phyloP scores from a whole-genome alignment of 495 filamentous ascomycete genomes.

The Penicillium daleae region DNA sequence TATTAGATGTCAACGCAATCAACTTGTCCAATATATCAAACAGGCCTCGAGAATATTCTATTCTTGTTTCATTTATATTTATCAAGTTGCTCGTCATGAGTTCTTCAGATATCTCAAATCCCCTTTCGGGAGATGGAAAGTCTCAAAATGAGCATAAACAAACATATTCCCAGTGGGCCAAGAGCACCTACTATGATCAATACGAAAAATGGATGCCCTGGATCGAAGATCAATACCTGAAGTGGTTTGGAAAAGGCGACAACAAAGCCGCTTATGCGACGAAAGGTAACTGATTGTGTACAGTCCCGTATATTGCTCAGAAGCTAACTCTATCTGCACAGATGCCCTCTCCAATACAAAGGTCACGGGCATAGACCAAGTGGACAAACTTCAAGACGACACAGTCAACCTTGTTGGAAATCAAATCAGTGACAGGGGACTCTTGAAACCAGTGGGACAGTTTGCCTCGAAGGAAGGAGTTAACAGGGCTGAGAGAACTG shows the following conservation, averaged over 20 bases:
- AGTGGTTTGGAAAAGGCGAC: constrained; percentile 68
- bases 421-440: constrained; percentile 65
- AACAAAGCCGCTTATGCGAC: constrained; percentile 71
- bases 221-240: constrained; percentile 72
- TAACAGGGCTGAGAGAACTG: constrained; percentile 63
- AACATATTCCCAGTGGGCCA: constrained; percentile 55
- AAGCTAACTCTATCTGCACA: constrained; percentile 29
- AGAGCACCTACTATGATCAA: constrained; percentile 62
- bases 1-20: neutral
- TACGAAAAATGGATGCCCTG: constrained; percentile 77
- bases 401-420: constrained; percentile 59
- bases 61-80: too few relatives aligned
- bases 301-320: constrained; percentile 1
- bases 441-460: constrained; percentile 64
- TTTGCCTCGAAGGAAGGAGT: constrained; percentile 63
- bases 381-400: constrained; percentile 66
- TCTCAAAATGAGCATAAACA: constrained; percentile 28
- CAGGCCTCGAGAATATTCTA: too few relatives aligned
- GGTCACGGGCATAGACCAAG: constrained; percentile 62
- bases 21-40: neutral
- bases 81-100: constrained; percentile 8
- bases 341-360: constrained; percentile 68
- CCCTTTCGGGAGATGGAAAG: neutral
- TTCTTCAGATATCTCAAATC: constrained; percentile 3
- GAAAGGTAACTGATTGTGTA: constrained; percentile 48